Percentiles rank a stretch among this genome's conserved stretches.
Conservation (phyloP, 345 rosid genomes). For the Gossypium bickii region DNA sequence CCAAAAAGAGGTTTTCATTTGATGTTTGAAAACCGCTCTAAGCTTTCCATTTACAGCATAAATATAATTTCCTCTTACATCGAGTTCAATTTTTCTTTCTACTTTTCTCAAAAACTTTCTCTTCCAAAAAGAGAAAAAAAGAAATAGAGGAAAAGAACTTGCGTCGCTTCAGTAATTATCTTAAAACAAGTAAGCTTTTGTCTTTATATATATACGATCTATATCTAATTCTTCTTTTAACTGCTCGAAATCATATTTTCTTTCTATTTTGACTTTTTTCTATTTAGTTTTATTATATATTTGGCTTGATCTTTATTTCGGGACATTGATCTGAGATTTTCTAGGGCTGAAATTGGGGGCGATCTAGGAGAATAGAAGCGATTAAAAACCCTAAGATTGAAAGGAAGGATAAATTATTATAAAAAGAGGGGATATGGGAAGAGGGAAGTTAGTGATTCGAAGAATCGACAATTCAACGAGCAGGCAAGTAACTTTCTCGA, state of each 20-base stretch:
- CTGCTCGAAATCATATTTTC: background rate
- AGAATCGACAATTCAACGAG: conserved; percentile 57
- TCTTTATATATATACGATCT: background rate
- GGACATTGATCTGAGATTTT: conserved; percentile 10
- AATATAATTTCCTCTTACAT: background rate
- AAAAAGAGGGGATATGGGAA: conserved; percentile 35
- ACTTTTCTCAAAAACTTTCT: conserved; percentile 2
- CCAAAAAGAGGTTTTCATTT: background rate
- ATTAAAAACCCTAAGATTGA: background rate
- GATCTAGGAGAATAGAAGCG: conserved; percentile 15
- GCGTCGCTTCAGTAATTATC: background rate
- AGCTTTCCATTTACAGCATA: conserved; percentile 18
- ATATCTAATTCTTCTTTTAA: background rate
- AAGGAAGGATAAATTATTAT: background rate
- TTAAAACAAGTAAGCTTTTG: conserved; percentile 19
- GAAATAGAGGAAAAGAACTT: background rate
- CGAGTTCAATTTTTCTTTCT: background rate
- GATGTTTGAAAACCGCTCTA: conserved; percentile 6
- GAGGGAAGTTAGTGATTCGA: conserved; percentile 50
- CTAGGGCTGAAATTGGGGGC: background rate
- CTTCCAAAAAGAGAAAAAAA: background rate
- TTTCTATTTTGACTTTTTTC: background rate
- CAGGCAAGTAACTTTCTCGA: conserved; percentile 56
- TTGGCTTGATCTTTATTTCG: background rate
- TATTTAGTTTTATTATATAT: background rate